Evolutionary conservation across 2,329 filamentous ascomycete genomes (phyloP).

Genomic region (Alternaria rosae): DNA sequence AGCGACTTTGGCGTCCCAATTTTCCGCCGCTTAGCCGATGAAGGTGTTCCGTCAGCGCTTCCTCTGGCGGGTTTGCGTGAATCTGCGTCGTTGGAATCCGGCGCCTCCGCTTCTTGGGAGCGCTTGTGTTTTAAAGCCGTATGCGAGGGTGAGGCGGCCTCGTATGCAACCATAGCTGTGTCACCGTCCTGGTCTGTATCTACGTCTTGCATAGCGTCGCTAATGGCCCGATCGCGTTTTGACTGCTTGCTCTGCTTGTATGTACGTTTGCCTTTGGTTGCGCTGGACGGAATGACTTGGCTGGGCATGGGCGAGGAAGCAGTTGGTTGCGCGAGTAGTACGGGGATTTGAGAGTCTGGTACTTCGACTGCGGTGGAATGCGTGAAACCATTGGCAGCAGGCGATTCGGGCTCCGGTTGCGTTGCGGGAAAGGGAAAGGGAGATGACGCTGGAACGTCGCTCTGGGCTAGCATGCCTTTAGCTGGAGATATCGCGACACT

Average conservation of each 20-base stretch:
- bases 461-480: neutral
- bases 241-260: conserved; percentile 9
- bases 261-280: conserved; percentile 9
- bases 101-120: neutral
- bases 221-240: neutral
- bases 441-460: conserved; percentile 1
- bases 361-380: conserved; percentile 16
- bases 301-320: conserved; percentile 13
- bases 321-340: neutral
- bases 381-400: neutral
- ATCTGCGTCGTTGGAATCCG: neutral
- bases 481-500: neutral
- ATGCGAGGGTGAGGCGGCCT: neutral
- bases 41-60: neutral
- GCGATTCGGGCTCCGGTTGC: neutral
- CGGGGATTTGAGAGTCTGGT: conserved; percentile 18
- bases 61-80: neutral
- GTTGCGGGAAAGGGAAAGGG: conserved; percentile 14
- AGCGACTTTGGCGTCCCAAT: conserved; percentile 2
- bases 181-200: neutral
- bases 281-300: conserved; percentile 13
- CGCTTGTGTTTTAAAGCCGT: neutral
- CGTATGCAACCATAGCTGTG: neutral
- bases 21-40: conserved; percentile 3
- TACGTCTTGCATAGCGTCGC: neutral